phyloP scores from a whole-genome alignment of 257 asterid species.

The Jaltomata sinuosa region DNA sequence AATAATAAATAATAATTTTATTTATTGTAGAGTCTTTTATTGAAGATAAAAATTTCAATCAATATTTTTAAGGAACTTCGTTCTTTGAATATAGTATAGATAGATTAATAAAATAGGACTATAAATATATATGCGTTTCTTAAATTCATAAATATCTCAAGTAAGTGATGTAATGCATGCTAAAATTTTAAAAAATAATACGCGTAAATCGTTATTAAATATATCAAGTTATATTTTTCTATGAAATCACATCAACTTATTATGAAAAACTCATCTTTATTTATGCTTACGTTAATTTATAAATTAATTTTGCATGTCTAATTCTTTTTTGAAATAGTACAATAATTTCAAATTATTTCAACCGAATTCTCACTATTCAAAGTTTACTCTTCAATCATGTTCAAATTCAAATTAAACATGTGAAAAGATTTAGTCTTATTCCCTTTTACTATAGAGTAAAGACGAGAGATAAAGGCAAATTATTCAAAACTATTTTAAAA shows the following conservation, averaged over 20 bases:
- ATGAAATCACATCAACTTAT: not conserved
- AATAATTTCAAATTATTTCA: not conserved
- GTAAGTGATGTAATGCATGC: no score
- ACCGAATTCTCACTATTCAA: not conserved
- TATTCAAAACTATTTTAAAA: not conserved
- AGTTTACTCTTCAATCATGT: not conserved
- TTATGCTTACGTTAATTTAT: not conserved
- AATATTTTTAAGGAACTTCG: no score
- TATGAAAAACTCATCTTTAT: not conserved
- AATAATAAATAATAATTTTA: no score
- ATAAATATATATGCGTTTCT: not conserved
- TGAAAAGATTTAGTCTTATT: not conserved
- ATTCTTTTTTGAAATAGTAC: no score
- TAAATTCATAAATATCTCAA: not conserved
- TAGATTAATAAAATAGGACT: not conserved
- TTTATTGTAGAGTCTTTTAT: no score
- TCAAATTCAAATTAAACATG: not conserved
- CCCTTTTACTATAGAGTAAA: not conserved
- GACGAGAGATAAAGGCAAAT: not conserved
- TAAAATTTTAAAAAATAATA: not conserved
- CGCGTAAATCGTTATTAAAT: not conserved
- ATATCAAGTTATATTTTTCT: not conserved
- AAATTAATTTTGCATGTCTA: not conserved
- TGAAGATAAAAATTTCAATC: no score
- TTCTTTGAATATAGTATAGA: no score